phyloP scores from a whole-genome alignment of 148 eudicot genomes.

The Persicaria maculosa region DNA sequence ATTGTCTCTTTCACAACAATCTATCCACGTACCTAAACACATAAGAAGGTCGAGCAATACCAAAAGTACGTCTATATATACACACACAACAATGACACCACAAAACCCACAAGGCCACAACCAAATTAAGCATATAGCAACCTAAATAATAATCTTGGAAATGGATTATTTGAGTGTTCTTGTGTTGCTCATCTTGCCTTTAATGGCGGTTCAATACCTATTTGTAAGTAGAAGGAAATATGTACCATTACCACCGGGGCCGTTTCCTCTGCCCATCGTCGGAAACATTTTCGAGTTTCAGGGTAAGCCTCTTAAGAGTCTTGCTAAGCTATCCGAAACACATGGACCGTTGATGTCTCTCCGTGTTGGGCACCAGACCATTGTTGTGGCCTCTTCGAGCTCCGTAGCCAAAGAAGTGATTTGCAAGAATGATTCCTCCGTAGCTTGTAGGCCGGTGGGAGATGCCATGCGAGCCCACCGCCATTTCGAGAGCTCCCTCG shows the following conservation, averaged over 20 bases:
- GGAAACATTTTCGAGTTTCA: neutral
- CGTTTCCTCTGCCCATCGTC: neutral
- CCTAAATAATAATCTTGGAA: no score
- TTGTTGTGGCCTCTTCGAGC: slow-evolving; percentile 25
- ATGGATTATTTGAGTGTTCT: neutral
- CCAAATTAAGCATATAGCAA: no score
- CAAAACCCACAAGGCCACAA: no score
- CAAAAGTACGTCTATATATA: no score
- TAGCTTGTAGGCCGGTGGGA: slow-evolving; percentile 24
- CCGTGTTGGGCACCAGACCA: slow-evolving; percentile 23
- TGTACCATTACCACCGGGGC: neutral
- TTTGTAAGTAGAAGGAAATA: neutral
- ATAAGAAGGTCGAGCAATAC: no score
- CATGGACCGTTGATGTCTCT: slow-evolving; percentile 37
- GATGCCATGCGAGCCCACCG: slow-evolving; percentile 28
- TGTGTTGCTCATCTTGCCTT: neutral
- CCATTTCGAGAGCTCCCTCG: slow-evolving; percentile 28
- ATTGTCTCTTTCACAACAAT: no score
- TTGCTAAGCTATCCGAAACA: slow-evolving; percentile 24
- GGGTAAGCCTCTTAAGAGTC: slow-evolving; percentile 5
- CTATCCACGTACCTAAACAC: no score
- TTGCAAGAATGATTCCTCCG: slow-evolving; percentile 31
- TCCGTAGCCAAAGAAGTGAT: slow-evolving; percentile 31
- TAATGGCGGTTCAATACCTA: neutral
- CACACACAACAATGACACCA: no score